Evolutionary conservation across 352 stramenopile species (phyloP), one percentile per base, ranked within the genome.

Genomic region (Pythium dissotocum): DNA sequence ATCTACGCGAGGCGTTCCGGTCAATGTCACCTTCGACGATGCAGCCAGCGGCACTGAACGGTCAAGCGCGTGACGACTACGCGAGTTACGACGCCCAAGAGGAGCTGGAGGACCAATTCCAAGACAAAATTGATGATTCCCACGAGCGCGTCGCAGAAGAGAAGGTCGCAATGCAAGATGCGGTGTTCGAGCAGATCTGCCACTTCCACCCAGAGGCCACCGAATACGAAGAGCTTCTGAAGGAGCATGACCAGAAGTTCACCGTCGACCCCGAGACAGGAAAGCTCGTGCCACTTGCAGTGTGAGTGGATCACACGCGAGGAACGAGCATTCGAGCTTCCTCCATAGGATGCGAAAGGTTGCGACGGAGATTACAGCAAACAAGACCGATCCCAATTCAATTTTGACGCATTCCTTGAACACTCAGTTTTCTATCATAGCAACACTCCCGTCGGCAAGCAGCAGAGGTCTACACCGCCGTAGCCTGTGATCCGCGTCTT

Each of bases 151-250:
- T 95, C 26, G 28, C 65, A 6, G 77, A 90, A 30, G 73, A 72
- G 5, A 92, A 92, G 58, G 28, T 70, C 6, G 82, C 82, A 24
- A 91, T 94, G 87, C 84, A 93, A 55, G 71, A 85, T 2, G 83
- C 85, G 5, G 83, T 94, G n/a, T 93, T 93, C 58, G 80, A 91
- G 46, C 87, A 93, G 51, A 76, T 94, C 1, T 93, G 83, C 58
- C 73, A 84, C 59, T 94, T 93, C 66, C 81, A 94, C 40, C 83
- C 87, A 0, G 82, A 92, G 61, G 83, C 87, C 0, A 57, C 65
- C 1, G 79, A 91, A 67, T 89, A 84, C 64, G 87, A 95, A 49
- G 73, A 83, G 21, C 67, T 80, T 32, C 67, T 91, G 10, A 71
- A 77, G 38, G 70, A 81, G 52, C 77, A 93, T 46, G 83, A 95